Conservation (phyloP, 345 rosid genomes). For the Hibiscus trionum region DNA sequence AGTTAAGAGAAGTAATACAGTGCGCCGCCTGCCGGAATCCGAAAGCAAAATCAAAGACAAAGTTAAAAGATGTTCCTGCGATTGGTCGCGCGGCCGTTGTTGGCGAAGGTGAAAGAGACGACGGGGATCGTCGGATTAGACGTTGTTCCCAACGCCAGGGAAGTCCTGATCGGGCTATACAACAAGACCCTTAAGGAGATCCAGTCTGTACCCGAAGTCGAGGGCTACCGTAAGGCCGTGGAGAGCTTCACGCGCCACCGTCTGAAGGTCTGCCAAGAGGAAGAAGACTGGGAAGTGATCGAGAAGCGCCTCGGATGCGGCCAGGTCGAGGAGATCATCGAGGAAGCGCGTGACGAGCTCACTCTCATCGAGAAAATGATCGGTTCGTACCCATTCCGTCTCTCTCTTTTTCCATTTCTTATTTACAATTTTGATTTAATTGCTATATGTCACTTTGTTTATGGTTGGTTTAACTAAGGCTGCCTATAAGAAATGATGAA, state of each 20-base stretch:
- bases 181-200: constrained; percentile 87
- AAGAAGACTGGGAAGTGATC: constrained; percentile 80
- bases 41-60: not conserved
- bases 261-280: constrained; percentile 66
- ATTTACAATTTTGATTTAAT: not conserved
- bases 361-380: constrained; percentile 87
- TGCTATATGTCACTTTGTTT: not conserved
- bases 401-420: not conserved
- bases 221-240: constrained; percentile 93
- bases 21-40: not conserved
- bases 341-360: constrained; percentile 91
- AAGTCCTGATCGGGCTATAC: constrained; percentile 68
- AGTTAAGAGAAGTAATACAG: not conserved
- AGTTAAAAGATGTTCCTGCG: constrained; percentile 11
- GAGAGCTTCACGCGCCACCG: constrained; percentile 83
- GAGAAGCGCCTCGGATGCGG: constrained; percentile 89
- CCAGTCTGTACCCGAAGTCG: constrained; percentile 88
- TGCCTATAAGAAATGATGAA: not conserved
- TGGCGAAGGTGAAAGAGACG: constrained; percentile 87
- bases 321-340: constrained; percentile 96
- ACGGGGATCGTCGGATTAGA: constrained; percentile 95
- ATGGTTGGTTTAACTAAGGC: not conserved
- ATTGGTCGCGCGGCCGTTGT: constrained; percentile 71
- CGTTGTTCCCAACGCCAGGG: constrained; percentile 89
- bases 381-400: constrained; percentile 37